A percentile compares a stretch with the other conserved stretches of the same genome.
These are phyloP conservation scores for Rhynchosporium agropyri DNA, from an alignment of 2,329 filamentous ascomycete genomes.

Conservation along the genomic window DNA sequence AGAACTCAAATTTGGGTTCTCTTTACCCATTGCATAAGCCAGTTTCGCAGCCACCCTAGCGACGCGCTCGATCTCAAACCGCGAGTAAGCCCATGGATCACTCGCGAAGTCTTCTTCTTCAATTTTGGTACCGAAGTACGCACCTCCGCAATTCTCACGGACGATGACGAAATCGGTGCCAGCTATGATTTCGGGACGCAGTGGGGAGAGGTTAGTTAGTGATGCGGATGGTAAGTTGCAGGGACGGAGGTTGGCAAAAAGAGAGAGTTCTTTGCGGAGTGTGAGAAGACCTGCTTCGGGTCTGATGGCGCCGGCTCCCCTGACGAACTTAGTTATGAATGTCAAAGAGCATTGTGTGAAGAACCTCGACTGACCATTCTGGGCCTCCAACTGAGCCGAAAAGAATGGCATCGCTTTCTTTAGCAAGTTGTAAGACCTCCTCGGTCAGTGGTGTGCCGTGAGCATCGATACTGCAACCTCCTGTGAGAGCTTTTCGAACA, in stretches of 20 bases:
- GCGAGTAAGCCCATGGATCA: constrained; percentile 97
- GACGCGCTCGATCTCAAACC: constrained; percentile 80
- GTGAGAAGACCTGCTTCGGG: constrained; percentile 11
- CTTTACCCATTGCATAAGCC: constrained; percentile 57
- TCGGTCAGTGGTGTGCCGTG: constrained; percentile 77
- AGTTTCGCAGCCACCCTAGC: constrained; percentile 77
- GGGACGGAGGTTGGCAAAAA: constrained; percentile 6
- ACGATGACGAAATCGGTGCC: constrained; percentile 93
- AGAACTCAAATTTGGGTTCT: constrained; percentile 57
- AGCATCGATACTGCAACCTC: constrained; percentile 73
- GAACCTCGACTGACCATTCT: constrained; percentile 48
- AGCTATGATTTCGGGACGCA: constrained; percentile 84
- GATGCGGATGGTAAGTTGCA: constrained; percentile 13
- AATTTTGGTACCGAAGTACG: constrained; percentile 98
- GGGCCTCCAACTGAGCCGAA: constrained; percentile 76
- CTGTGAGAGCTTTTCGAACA: constrained; percentile 8
- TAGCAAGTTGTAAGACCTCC: constrained; percentile 76
- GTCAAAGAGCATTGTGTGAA: too few relatives aligned
- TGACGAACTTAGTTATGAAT: neutral
- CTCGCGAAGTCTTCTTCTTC: constrained; percentile 86
- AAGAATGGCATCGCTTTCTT: constrained; percentile 81
- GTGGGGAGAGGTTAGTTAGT: constrained; percentile 52
- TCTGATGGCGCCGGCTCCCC: constrained; percentile 10
- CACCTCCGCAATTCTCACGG: constrained; percentile 98
- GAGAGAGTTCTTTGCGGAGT: constrained; percentile 13